Evolutionary conservation across 768 basidiomycete species (phyloP), one percentile per base, ranked within the genome.

Genomic region (Mycena alexandri): DNA sequence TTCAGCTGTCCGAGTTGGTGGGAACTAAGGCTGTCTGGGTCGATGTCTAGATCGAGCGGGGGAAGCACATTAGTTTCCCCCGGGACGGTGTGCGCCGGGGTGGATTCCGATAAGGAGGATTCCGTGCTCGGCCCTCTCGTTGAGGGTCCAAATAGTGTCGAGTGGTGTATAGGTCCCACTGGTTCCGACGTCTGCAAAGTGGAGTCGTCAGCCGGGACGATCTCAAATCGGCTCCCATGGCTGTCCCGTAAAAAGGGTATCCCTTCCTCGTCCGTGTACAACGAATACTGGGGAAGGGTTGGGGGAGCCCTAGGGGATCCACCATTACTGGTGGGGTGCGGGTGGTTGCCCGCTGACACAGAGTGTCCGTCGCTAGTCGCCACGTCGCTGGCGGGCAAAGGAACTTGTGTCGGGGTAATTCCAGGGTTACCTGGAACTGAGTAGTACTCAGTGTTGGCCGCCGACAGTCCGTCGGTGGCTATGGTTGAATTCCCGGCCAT

Each of bases 51-150:
- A 1, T 19, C 22, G 1, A 61, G 17, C 2, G 2, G 9, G 6
- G 60, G 60, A 9, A 5, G 52, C n/a, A n/a, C n/a, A n/a, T n/a
- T n/a, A n/a, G n/a, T n/a, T n/a, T 52, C 38, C 0, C 19, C 29
- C 13, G 47, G n/a, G n/a, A 5, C 36, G 16, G 5, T 24, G 0
- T 43, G 24, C 6, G 10, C 7, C 0, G 48, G 48, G 21, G 48
- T 51, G 4, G 60, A 61, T 2, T 61, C 60, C 1, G 50, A 51
- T 16, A 61, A 22, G 7, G 34, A 22, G 2, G 60, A 61, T 25
- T 41, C 48, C 3, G 59, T 19, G 25, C 42, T 51, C 10, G 36
- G n/a, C 5, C 33, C 60, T 21, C 2, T 25, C 8, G 21, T 1
- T 7, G 25, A 1, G 1, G n/a, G 25, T n/a, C n/a, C n/a, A 9